phyloP scores from a whole-genome alignment of 2,329 filamentous ascomycete genomes.

The Thelonectria olida region DNA sequence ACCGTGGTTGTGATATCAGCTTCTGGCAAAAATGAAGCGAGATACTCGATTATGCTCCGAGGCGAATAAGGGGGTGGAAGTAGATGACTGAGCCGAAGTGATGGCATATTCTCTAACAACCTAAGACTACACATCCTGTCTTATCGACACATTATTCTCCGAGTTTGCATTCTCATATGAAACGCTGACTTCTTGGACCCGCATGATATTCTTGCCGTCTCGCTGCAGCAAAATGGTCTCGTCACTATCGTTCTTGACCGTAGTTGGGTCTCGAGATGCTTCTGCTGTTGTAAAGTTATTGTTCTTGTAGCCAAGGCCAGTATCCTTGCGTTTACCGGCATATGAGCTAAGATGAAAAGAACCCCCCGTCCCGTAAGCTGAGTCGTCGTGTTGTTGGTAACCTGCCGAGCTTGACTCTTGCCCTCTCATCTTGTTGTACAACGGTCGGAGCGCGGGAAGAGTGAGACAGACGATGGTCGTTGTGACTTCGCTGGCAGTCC shows the following conservation, averaged over 20 bases:
- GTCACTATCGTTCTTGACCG: constrained; percentile 23
- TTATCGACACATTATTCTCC: background rate
- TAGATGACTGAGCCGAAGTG: too few relatives aligned
- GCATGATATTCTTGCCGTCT: constrained; percentile 19
- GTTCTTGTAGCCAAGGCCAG: background rate
- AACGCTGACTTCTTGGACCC: constrained; percentile 23
- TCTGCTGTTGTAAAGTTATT: constrained; percentile 14
- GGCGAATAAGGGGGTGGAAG: too few relatives aligned
- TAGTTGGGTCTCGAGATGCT: constrained; percentile 4
- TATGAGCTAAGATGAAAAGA: constrained; percentile 19
- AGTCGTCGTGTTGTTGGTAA: constrained; percentile 27
- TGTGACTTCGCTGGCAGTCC: constrained; percentile 28
- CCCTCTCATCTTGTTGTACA: constrained; percentile 23
- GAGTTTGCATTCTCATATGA: constrained; percentile 17
- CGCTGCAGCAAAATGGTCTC: constrained; percentile 24
- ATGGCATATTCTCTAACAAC: too few relatives aligned
- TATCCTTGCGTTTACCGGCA: constrained; percentile 11
- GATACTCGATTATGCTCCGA: too few relatives aligned
- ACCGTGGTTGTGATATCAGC: too few relatives aligned
- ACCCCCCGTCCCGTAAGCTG: constrained; percentile 8
- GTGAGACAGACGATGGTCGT: constrained; percentile 22
- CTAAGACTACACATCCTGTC: background rate
- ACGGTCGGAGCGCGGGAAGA: constrained; percentile 16
- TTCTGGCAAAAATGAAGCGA: too few relatives aligned
- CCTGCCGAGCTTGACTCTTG: constrained; percentile 26